Evolutionary conservation across 2,329 filamentous ascomycete genomes (phyloP).

Genomic region (Ophiocordyceps camponoti-floridani): DNA sequence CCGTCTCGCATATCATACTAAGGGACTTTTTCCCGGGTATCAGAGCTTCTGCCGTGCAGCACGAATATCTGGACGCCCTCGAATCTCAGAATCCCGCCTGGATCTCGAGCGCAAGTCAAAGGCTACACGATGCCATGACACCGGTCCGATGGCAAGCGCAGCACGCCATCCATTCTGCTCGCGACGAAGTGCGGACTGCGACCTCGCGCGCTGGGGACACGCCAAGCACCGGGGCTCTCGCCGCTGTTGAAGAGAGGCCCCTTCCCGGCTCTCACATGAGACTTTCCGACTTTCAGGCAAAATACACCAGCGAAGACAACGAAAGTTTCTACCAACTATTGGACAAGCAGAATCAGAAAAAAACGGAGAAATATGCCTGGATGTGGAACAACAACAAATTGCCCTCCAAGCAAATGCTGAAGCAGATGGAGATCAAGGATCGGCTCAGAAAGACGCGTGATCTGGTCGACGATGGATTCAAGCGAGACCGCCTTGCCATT

Average conservation of each 20-base stretch:
- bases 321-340: conserved; percentile 88
- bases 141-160: conserved; percentile 35
- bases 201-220: conserved; percentile 55
- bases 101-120: conserved; percentile 66
- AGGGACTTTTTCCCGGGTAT: conserved; percentile 94
- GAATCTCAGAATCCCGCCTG: conserved; percentile 72
- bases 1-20: conserved; percentile 83
- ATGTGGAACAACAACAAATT: conserved; percentile 80
- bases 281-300: conserved; percentile 70
- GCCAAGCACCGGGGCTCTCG: conserved; percentile 38
- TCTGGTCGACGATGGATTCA: conserved; percentile 37
- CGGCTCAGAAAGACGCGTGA: conserved; percentile 27
- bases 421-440: conserved; percentile 43
- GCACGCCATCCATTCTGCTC: conserved; percentile 7
- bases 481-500: conserved; percentile 41
- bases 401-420: conserved; percentile 59
- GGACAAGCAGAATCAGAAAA: conserved; percentile 77
- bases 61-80: conserved; percentile 81
- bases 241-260: conserved; percentile 19
- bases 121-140: conserved; percentile 64
- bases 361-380: conserved; percentile 73
- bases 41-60: conserved; percentile 67
- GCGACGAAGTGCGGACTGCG: conserved; percentile 35
- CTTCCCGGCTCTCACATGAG: conserved; percentile 60
- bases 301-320: conserved; percentile 95